Base-by-base conservation (phyloP, 2,329 filamentous ascomycete genomes). In the Arthrocladium fulminans region DNA sequence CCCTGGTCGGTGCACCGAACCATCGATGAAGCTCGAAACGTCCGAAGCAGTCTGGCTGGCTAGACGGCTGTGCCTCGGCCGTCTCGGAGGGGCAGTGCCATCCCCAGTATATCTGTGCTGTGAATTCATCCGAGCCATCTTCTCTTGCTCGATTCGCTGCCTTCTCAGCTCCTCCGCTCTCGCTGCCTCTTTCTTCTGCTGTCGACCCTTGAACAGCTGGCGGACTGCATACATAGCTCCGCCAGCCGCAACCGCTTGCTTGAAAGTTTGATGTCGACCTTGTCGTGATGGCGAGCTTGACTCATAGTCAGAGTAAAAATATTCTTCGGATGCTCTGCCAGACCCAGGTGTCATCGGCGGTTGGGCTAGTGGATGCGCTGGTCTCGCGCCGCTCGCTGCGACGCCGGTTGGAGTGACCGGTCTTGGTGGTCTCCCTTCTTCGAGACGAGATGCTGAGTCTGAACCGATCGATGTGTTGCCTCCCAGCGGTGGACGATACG, bases 61-160 rank as follows among this genome's bases (percentile, higher is more conserved):
- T 25, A 51, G 27, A n/a, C 54, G 49, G 20, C 51, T 40, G 19
- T 53, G 54, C 4, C 58, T 53, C 23, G 38, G 32, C 25, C 51
- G 45, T 32, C 58, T 54, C 2, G 56, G 57, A 9, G 56, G 55
- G 23, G 70, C 68, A 51, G 75, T 72, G 22, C 82, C 82, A 61
- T 88, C 85, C 23, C 79, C 84, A 2, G 84, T 87, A 52, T 79
- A 87, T 57, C 80, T 78, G n/a, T 75, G 72, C 25, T 75, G 74
- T 29, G 76, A 77, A 51, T 75, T 73, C 47, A 67, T 67, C 57
- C 76, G 69, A 41, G 71, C 69, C 23, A 77, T 57, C 20, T 70
- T 67, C 57, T 79, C 76, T 41, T 77, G 67, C 54, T 75, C 74
- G 20, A 69, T 62, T 51, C 75, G 73, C 52, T 72, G 72, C 51